A percentile compares a stretch with the other conserved stretches of the same genome.
Evolutionary conservation across 495 filamentous ascomycete species (phyloP).

Genomic region (Penicillium salamii): DNA sequence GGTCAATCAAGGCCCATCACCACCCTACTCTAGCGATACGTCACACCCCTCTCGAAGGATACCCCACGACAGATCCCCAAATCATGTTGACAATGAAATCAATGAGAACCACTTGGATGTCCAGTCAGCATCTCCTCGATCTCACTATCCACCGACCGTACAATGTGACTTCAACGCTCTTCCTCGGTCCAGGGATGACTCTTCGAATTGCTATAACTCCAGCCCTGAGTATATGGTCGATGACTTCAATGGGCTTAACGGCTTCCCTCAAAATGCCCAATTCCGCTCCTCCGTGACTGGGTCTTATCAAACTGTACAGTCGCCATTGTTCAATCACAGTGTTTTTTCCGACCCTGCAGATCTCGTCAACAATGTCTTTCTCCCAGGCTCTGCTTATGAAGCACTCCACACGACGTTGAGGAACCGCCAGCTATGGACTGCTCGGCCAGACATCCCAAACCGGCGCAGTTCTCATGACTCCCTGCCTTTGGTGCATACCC

Average conservation of each 20-base stretch:
- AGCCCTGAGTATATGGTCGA: constrained; percentile 29
- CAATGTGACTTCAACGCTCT: constrained; percentile 5
- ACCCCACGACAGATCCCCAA: not conserved
- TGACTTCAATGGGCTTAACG: constrained; percentile 18
- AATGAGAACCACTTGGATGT: not conserved
- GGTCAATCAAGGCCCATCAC: constrained; percentile 6
- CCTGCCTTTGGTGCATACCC: constrained; percentile 6
- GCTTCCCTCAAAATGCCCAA: constrained; percentile 6
- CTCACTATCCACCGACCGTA: not conserved
- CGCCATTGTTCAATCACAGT: constrained; percentile 23
- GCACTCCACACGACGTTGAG: constrained; percentile 32
- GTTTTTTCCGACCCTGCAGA: constrained; percentile 27
- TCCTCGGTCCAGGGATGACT: constrained; percentile 5
- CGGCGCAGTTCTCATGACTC: constrained; percentile 18
- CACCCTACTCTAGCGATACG: constrained; percentile 14
- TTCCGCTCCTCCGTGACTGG: constrained; percentile 8
- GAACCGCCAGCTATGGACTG: constrained; percentile 35
- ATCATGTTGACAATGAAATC: not conserved
- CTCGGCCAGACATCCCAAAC: constrained; percentile 26
- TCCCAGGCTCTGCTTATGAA: constrained; percentile 34
- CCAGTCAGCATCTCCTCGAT: not conserved
- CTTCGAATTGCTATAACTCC: constrained; percentile 24
- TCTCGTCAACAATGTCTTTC: constrained; percentile 28
- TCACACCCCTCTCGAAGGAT: not conserved
- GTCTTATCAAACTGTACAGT: constrained; percentile 20